Percentiles rank a stretch among this genome's conserved stretches.
Evolutionary conservation across 805 yeast species (phyloP).

Genomic region (Wickerhamiella parazyma): DNA sequence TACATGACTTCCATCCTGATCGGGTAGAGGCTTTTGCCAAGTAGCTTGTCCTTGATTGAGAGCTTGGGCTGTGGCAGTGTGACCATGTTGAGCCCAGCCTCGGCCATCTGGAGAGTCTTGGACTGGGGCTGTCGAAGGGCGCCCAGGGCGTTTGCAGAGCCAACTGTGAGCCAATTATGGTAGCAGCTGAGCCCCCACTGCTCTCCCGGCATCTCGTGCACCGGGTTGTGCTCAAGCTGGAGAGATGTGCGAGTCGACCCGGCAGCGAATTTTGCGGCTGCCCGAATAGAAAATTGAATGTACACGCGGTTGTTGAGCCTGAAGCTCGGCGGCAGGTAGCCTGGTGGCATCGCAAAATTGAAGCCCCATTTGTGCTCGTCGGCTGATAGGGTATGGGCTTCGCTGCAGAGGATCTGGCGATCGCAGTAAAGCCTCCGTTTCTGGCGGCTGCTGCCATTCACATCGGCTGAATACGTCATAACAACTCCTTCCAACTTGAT

Average conservation of each 20-base stretch:
- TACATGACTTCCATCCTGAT: conserved; percentile 3
- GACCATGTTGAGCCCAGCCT: not conserved
- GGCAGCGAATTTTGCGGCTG: not conserved
- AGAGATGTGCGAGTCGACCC: not conserved
- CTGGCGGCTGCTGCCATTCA: not conserved
- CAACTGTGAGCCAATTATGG: conserved; percentile 2
- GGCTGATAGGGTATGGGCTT: not conserved
- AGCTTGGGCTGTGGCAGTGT: not conserved
- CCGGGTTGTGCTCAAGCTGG: conserved; percentile 6
- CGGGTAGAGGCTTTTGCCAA: conserved; percentile 1
- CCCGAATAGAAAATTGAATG: not conserved
- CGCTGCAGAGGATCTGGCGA: conserved; percentile 2
- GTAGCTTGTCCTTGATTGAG: not conserved
- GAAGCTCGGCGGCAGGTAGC: conserved; percentile 1
- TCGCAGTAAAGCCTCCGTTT: conserved; percentile 3
- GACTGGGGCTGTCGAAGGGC: not conserved
- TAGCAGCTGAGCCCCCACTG: conserved; percentile 2
- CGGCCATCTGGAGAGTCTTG: not conserved
- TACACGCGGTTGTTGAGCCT: conserved; percentile 1
- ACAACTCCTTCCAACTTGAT: conserved; percentile 4
- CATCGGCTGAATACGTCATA: not conserved
- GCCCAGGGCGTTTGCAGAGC: not conserved
- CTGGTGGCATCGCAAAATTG: conserved; percentile 5
- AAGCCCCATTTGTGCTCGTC: not conserved
- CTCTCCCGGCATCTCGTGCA: conserved; percentile 2